These are phyloP conservation scores for Blastocystis sp. DNA, from an alignment of 352 stramenopile genomes.

Conservation along the genomic window DNA sequence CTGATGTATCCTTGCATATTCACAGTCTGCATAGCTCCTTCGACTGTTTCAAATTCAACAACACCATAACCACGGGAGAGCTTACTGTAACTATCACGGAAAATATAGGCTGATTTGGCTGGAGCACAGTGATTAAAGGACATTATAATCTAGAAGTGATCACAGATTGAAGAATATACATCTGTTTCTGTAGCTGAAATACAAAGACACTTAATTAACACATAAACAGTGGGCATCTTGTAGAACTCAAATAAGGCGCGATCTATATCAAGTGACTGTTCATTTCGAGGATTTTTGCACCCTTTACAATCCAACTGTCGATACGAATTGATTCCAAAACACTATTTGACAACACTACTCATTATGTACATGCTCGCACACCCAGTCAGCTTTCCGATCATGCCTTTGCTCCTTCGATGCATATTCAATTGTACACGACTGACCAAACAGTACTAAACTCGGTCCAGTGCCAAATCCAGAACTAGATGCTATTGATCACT, in stretches of 20 bases:
- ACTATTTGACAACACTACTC: background rate
- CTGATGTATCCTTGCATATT: background rate
- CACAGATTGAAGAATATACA: background rate
- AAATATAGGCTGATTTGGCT: slow-evolving; percentile 7
- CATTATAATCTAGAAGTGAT: background rate
- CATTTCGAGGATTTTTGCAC: background rate
- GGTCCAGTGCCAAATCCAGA: slow-evolving; percentile 18
- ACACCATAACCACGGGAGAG: slow-evolving; percentile 51
- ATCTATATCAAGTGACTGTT: slow-evolving; percentile 19
- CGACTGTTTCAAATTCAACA: slow-evolving; percentile 44
- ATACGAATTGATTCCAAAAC: background rate
- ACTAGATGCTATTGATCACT: slow-evolving; percentile 34
- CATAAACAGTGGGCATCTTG: background rate
- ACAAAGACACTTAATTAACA: slow-evolving; percentile 1
- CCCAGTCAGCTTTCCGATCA: slow-evolving; percentile 46
- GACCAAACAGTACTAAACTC: slow-evolving; percentile 4
- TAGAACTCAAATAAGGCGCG: slow-evolving; percentile 45
- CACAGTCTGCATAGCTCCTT: background rate
- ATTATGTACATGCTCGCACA: slow-evolving; percentile 2
- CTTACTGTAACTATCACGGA: slow-evolving; percentile 28
- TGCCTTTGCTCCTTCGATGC: background rate
- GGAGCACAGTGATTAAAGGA: slow-evolving; percentile 33
- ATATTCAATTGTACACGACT: slow-evolving; percentile 37
- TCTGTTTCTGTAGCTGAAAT: slow-evolving; percentile 12
- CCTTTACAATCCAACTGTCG: background rate